These are phyloP conservation scores for Glebionis coronaria DNA, from an alignment of 129 eudicot genomes.

Conservation along the genomic window DNA sequence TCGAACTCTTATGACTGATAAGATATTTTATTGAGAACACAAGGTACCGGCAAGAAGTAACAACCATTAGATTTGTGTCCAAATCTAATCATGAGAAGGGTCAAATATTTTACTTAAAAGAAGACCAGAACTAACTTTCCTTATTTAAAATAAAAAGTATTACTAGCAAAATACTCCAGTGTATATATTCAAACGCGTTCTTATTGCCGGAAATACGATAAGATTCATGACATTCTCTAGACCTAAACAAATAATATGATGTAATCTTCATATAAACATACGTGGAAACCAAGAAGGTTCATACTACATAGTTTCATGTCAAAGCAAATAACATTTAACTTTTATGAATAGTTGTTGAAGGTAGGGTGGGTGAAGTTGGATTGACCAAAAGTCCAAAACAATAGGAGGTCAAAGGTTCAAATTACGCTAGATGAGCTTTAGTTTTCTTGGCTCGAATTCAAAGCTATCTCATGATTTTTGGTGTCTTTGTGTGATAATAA, in stretches of 20 bases:
- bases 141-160: slow-evolving; percentile 19
- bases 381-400: too few species aligned
- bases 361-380: slow-evolving; percentile 17
- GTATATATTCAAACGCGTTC: slow-evolving; percentile 22
- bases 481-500: too few species aligned
- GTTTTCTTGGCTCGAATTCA: too few species aligned
- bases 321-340: neutral
- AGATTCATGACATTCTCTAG: slow-evolving; percentile 25
- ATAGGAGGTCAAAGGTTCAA: too few species aligned
- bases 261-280: slow-evolving; percentile 3
- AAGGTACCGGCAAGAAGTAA: slow-evolving; percentile 20
- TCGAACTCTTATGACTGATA: neutral
- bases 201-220: slow-evolving; percentile 31
- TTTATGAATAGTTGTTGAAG: slow-evolving; percentile 13
- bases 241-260: slow-evolving; percentile 35
- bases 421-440: too few species aligned
- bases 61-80: slow-evolving; percentile 20
- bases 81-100: slow-evolving; percentile 4
- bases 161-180: too few species aligned
- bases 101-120: neutral
- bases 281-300: neutral
- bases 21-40: slow-evolving; percentile 22
- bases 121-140: slow-evolving; percentile 9
- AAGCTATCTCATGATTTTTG: too few species aligned
- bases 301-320: neutral